phyloP scores from a whole-genome alignment of 305 asterid genomes.

The Solanum chacoense region DNA sequence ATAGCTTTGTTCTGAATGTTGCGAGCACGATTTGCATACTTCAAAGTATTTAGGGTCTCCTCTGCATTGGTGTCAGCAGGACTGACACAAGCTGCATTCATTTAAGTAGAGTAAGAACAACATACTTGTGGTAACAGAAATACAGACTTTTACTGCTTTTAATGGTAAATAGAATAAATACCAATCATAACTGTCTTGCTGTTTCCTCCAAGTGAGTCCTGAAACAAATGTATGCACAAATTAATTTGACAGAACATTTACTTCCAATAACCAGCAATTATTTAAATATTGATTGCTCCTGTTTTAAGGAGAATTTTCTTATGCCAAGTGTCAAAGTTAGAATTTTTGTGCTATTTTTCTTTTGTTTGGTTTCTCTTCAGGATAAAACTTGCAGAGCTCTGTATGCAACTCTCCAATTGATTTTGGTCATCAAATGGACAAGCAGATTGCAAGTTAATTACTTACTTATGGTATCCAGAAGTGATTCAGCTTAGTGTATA shows the following conservation, averaged over 20 bases:
- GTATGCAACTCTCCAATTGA: not conserved
- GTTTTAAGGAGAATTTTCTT: not conserved
- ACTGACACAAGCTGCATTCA: conserved; percentile 73
- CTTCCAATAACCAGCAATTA: not conserved
- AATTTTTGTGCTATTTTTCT: not conserved
- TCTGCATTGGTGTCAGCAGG: conserved; percentile 97
- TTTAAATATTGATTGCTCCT: not conserved
- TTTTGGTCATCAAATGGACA: not conserved
- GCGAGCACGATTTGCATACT: conserved; percentile 91
- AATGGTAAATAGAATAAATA: conserved; percentile 20
- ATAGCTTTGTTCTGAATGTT: conserved; percentile 95
- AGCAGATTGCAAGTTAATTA: not conserved
- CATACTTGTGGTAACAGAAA: not conserved
- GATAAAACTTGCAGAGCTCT: not conserved
- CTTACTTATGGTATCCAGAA: not conserved
- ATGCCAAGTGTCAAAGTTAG: not conserved
- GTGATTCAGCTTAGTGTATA: not conserved
- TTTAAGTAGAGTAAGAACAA: not conserved
- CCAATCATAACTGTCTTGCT: conserved; percentile 97
- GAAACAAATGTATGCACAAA: conserved; percentile 13
- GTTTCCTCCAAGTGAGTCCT: conserved; percentile 99
- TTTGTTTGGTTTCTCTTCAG: not conserved
- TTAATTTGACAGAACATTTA: conserved; percentile 6
- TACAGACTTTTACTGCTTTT: not conserved
- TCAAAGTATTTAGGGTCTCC: conserved; percentile 82